Evolutionary conservation across 2,329 filamentous ascomycete species (phyloP), one percentile per base, ranked within the genome.

Genomic region (Fusarium tanahbumbuense): DNA sequence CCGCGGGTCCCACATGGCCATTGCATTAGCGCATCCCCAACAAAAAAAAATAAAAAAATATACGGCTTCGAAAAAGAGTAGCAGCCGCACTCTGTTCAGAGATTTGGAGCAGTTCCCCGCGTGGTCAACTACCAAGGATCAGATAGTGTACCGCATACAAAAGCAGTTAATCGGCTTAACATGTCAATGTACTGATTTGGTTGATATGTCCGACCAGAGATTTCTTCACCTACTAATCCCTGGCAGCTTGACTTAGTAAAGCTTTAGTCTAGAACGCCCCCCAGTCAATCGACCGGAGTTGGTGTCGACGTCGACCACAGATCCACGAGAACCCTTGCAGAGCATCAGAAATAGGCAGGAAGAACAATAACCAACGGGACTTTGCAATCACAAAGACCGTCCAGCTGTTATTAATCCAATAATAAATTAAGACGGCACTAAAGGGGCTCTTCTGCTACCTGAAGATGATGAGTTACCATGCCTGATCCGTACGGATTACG

Each of bases 11-110:
- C 72, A 74, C 71, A 60, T 66, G 52, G 60, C 37, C 22, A 64
- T 56, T 73, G 70, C 71, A 69, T 75, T 75, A 75, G 73, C 71
- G 73, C 59, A 72, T 75, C 73, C 73, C 73, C 73, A 75, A 75
- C 73, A 75, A 75, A 63, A 59, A 75, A 75, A 73, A 53, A 28
- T 44, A 63, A 59, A 75, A 75, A 73, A 52, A 28, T 44, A 28
- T 44, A 34, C 44, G 61, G 59, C 59, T 59, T 57, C 56, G 34
- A 60, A 60, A 48, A 52, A 54, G 57, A 42, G 54, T 56, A 64
- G 45, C 44, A 69, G 60, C 56, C 46, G 57, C 67, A 68, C 41
- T 42, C 60, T 71, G 68, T 68, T 71, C 32, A 44, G 50, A 68
- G 67, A 71, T 70, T 71, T 68, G 52, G 68, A 54, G 62, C n/a